Conservation (phyloP, 2,329 filamentous ascomycete species). For the Emmonsia crescens region DNA sequence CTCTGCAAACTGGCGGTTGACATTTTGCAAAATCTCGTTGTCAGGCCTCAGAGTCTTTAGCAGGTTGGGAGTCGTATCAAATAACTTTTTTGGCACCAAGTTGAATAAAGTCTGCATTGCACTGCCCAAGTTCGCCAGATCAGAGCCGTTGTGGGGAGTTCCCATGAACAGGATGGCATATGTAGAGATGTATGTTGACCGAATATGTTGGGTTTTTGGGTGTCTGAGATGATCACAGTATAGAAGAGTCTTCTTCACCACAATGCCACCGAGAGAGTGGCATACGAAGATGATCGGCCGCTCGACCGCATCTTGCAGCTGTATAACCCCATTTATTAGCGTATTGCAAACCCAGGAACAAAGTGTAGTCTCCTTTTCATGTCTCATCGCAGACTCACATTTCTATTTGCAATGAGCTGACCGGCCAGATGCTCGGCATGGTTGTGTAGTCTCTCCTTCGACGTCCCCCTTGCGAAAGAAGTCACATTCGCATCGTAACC, state of each 20-base stretch:
- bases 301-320: slow-evolving; percentile 39
- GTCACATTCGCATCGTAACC: slow-evolving; percentile 61
- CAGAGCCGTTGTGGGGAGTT: slow-evolving; percentile 62
- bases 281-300: slow-evolving; percentile 67
- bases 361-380: background rate
- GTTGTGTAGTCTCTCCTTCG: slow-evolving; percentile 57
- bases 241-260: slow-evolving; percentile 59
- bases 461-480: slow-evolving; percentile 42
- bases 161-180: slow-evolving; percentile 68
- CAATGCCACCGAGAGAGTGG: slow-evolving; percentile 62
- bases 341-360: background rate
- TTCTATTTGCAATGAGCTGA: slow-evolving; percentile 52
- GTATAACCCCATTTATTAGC: slow-evolving; percentile 11
- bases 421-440: slow-evolving; percentile 60
- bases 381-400: slow-evolving; percentile 25
- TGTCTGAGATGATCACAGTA: slow-evolving; percentile 53
- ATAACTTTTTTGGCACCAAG: slow-evolving; percentile 53
- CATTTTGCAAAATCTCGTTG: slow-evolving; percentile 62
- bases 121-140: slow-evolving; percentile 56
- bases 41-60: slow-evolving; percentile 61
- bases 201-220: slow-evolving; percentile 47
- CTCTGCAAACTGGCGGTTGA: slow-evolving; percentile 62
- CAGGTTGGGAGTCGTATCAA: slow-evolving; percentile 57
- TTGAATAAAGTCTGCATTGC: slow-evolving; percentile 58
- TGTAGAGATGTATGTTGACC: slow-evolving; percentile 62